Conservation (phyloP, 345 rosid genomes). For the Excoecaria agallocha region DNA sequence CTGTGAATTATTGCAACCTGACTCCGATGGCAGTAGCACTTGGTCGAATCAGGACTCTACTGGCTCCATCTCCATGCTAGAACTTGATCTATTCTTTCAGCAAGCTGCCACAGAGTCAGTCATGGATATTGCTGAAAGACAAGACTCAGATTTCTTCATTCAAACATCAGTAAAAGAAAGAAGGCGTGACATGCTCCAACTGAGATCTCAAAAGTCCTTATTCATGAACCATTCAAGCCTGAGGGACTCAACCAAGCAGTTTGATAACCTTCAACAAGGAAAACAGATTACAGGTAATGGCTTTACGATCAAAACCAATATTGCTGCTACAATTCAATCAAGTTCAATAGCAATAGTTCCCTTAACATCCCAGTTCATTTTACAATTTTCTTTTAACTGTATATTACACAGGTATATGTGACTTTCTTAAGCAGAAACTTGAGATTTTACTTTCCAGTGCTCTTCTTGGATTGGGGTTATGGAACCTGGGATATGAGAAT, state of each 20-base stretch:
- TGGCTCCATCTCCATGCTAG: slow-evolving; percentile 20
- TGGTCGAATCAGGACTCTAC: slow-evolving; percentile 25
- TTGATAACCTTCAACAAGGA: slow-evolving; percentile 23
- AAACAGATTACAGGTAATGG: slow-evolving; percentile 39
- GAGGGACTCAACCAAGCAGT: slow-evolving; percentile 16
- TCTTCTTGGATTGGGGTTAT: slow-evolving; percentile 60
- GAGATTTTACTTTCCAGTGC: slow-evolving; percentile 36
- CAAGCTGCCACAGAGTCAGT: slow-evolving; percentile 16
- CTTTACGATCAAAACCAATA: slow-evolving; percentile 12
- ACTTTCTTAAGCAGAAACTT: slow-evolving; percentile 33
- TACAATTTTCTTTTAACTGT: slow-evolving; percentile 18
- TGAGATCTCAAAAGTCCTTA: slow-evolving; percentile 39
- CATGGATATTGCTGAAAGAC: slow-evolving; percentile 21
- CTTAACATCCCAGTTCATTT: background rate
- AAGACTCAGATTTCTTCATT: slow-evolving; percentile 19
- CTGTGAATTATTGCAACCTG: slow-evolving; percentile 19
- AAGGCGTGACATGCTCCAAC: slow-evolving; percentile 13
- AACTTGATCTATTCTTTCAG: slow-evolving; percentile 20
- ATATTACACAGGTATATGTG: slow-evolving; percentile 39
- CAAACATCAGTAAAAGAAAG: slow-evolving; percentile 10
- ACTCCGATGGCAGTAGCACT: slow-evolving; percentile 4
- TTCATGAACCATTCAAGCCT: slow-evolving; percentile 18
- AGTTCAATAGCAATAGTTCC: slow-evolving; percentile 6
- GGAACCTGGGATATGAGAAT: slow-evolving; percentile 48
- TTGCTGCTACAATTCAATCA: background rate